A percentile compares a stretch with the other conserved stretches of the same genome.
phyloP scores from a whole-genome alignment of 2,329 filamentous ascomycete genomes.

The Aspergillus sp. region DNA sequence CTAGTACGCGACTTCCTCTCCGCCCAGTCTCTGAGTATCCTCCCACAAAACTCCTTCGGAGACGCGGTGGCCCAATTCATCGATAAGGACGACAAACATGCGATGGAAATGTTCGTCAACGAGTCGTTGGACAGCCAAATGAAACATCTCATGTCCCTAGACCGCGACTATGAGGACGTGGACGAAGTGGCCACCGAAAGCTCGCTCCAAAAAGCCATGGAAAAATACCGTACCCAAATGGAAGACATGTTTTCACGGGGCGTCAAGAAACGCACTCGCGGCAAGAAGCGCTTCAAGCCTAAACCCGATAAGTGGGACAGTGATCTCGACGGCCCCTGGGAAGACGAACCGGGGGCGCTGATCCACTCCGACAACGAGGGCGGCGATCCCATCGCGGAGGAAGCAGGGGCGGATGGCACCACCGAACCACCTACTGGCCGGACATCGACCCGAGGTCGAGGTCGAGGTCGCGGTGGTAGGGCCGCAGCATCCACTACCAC shows the following conservation, averaged over 20 bases:
- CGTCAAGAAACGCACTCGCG: conserved; percentile 52
- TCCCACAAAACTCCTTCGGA: conserved; percentile 88
- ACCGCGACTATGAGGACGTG: conserved; percentile 67
- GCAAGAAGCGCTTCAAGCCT: conserved; percentile 65
- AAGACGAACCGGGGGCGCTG: conserved; percentile 69
- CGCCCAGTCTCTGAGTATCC: conserved; percentile 84
- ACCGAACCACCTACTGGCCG: conserved; percentile 34
- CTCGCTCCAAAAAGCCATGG: conserved; percentile 72
- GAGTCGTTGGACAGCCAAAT: conserved; percentile 71
- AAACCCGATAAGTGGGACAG: conserved; percentile 82
- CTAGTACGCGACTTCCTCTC: conserved; percentile 84
- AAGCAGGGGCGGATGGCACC: conserved; percentile 49
- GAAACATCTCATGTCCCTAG: conserved; percentile 65
- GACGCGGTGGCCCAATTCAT: conserved; percentile 93
- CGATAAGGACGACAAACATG: conserved; percentile 90
- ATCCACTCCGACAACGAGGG: conserved; percentile 54
- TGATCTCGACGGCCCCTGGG: conserved; percentile 86
- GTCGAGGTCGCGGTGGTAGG: conserved; percentile 45
- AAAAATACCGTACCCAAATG: conserved; percentile 65
- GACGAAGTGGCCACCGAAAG: conserved; percentile 67
- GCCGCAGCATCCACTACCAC: conserved; percentile 44
- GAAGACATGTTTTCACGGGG: conserved; percentile 72
- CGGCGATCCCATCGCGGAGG: conserved; percentile 47
- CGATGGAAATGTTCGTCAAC: conserved; percentile 77
- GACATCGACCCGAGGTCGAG: conserved; percentile 48